phyloP scores from a whole-genome alignment of 129 eudicot species.

The Centrapalus pauciflorus region DNA sequence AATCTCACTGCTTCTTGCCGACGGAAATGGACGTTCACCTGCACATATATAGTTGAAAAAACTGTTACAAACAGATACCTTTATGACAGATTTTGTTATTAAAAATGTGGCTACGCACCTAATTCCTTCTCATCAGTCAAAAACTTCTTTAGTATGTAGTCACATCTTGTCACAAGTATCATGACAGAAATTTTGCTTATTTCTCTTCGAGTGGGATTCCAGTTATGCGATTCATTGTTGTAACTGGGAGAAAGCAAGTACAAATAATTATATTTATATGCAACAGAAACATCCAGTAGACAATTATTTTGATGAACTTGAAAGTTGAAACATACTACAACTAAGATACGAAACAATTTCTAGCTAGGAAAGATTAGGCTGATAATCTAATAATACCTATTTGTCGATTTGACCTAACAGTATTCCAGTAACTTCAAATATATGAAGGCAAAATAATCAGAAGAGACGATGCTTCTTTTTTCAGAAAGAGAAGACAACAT shows the following conservation, averaged over 20 bases:
- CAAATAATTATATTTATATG: background rate
- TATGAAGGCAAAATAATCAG: background rate
- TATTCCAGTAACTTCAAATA: background rate
- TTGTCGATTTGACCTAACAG: background rate
- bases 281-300: background rate
- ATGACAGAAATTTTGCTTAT: constrained; percentile 71
- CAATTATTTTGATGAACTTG: background rate
- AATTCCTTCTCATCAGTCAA: constrained; percentile 70
- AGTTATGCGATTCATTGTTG: constrained; percentile 45
- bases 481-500: background rate
- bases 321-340: background rate
- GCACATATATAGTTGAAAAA: background rate
- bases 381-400: background rate
- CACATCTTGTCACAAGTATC: constrained; percentile 76
- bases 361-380: background rate
- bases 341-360: background rate
- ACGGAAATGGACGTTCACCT: constrained; percentile 85
- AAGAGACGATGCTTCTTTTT: background rate
- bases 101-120: constrained; percentile 44
- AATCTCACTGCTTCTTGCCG: constrained; percentile 78
- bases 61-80: background rate
- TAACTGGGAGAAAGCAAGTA: constrained; percentile 32
- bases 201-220: constrained; percentile 58
- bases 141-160: constrained; percentile 70
- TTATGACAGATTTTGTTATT: constrained; percentile 2